phyloP scores from a whole-genome alignment of 805 yeast genomes.

The Myxozyma geophila region DNA sequence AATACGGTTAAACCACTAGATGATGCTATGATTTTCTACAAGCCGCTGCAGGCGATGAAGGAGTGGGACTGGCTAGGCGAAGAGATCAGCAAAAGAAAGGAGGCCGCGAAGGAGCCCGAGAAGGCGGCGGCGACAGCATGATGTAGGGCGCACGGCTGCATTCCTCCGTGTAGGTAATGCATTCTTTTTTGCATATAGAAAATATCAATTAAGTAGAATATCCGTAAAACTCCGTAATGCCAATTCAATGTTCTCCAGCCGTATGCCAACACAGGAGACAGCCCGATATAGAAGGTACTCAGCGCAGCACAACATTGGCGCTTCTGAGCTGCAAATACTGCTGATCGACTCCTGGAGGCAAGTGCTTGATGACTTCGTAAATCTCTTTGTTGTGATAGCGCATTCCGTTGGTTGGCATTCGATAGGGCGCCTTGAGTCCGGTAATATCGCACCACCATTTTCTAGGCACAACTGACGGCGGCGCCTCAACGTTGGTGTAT shows the following conservation, averaged over 20 bases:
- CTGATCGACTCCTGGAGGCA: constrained; percentile 92
- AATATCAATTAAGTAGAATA: not conserved
- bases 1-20: constrained; percentile 50
- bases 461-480: constrained; percentile 81
- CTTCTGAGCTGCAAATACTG: constrained; percentile 85
- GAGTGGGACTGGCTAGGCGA: constrained; percentile 21
- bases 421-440: constrained; percentile 79
- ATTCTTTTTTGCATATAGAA: not conserved
- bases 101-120: constrained; percentile 6
- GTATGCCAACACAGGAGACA: not conserved
- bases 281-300: not conserved
- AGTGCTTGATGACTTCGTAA: constrained; percentile 69
- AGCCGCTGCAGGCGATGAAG: constrained; percentile 40
- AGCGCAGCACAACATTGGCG: constrained; percentile 69
- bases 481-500: constrained; percentile 73
- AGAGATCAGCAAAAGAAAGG: constrained; percentile 15
- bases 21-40: constrained; percentile 49
- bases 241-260: not conserved
- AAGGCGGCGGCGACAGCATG: constrained; percentile 8
- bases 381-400: constrained; percentile 84
- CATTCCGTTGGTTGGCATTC: constrained; percentile 66
- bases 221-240: not conserved
- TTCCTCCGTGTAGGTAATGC: not conserved
- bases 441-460: constrained; percentile 93
- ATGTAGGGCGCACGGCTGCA: not conserved